Base-by-base conservation (phyloP, 768 basidiomycete species). In the Mycena leptocephala region DNA sequence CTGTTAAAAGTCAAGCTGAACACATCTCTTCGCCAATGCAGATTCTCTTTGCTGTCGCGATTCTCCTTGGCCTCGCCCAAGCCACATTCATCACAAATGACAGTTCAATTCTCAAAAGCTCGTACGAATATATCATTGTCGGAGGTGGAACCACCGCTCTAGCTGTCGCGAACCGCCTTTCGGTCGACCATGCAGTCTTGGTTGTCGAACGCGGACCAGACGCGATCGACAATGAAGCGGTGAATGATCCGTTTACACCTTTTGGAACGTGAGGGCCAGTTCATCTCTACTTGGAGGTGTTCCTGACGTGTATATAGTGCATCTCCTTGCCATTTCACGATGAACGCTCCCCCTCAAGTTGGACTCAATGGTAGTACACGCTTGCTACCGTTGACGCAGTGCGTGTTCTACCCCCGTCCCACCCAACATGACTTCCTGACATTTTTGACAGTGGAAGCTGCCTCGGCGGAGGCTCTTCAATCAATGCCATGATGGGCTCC, bases 131-230 rank as follows among this genome's bases (percentile, higher is more conserved):
- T 39, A 77, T 79, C 39, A 24, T 79, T 32, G 65, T 79, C 32
- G 76, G 74, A 18, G 67, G 73, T 56, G 82, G 82, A 0, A 78
- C 79, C 18, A 75, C 81, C 8, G 82, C 71, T 14, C 76, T 81
- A 26, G 82, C 80, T 13, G 63, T 81, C 14, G 82, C 82, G 28
- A 79, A 77, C 43, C 79, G 82, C 11, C 79, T 82, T 20, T 70
- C 81, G 13, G 75, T 75, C 3, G 65, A 68, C 11, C 74, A 78
- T 30, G 68, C 70, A 1, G 81, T 82, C 16, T 66, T 82, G 22
- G 72, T 82, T 20, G 69, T 82, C n/a, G 81, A 82, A 63, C 84
- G 83, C 0, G 87, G 87, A 5, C 59, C 65, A 22, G 84, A 85
- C 70, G 24, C 33, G 26, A 71, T 68, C 63, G 24, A 76, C 26